phyloP scores from a whole-genome alignment of 75 land plant genomes.

The Pseudotsuga menziesii region DNA sequence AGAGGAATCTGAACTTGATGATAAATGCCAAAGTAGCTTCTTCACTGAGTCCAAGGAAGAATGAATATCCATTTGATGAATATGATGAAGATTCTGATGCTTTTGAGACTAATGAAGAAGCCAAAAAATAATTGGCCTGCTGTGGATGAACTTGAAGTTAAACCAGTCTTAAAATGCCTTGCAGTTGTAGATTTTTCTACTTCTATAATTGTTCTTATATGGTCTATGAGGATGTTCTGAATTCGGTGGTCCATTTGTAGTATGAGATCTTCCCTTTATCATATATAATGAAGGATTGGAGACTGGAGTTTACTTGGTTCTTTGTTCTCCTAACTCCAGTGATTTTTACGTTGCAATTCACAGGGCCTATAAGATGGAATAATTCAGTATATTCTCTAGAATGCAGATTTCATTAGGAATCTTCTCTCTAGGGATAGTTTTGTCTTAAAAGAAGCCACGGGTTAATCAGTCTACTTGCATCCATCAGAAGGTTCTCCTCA shows the following conservation, averaged over 20 bases:
- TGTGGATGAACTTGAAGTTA: neutral
- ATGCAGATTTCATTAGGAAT: too few relatives aligned
- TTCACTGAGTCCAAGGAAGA: neutral
- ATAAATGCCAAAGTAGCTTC: neutral
- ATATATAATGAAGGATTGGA: too few relatives aligned
- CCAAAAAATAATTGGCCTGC: neutral
- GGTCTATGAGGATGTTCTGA: neutral
- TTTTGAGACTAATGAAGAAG: slow-evolving; percentile 4
- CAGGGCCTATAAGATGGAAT: too few relatives aligned
- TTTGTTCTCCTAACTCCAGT: too few relatives aligned
- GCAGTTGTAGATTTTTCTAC: neutral
- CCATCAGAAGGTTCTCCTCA: too few relatives aligned
- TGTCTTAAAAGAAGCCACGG: too few relatives aligned
- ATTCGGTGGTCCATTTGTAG: neutral
- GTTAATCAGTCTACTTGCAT: too few relatives aligned
- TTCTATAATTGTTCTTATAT: neutral
- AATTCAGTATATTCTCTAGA: too few relatives aligned
- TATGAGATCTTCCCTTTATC: too few relatives aligned
- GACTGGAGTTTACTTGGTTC: too few relatives aligned
- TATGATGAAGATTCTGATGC: slow-evolving; percentile 1
- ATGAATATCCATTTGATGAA: slow-evolving; percentile 11
- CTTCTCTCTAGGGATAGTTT: too few relatives aligned
- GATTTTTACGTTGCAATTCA: too few relatives aligned
- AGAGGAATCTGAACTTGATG: slow-evolving; percentile 22
- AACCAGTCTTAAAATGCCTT: neutral